Conservation (phyloP, 805 yeast genomes). For the Schwanniomyces occidentalis region DNA sequence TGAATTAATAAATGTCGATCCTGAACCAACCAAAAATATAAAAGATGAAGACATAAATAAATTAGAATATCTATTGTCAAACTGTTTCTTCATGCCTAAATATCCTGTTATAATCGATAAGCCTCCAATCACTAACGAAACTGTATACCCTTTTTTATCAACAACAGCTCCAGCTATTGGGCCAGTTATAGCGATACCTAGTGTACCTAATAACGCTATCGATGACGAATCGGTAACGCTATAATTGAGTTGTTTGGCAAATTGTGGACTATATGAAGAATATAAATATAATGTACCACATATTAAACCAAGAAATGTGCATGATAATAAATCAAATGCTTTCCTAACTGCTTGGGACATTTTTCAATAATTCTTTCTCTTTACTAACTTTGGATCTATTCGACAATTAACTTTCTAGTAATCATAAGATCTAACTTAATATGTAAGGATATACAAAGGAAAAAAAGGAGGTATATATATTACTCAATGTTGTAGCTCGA, state of each 20-base stretch:
- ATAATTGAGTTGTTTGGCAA: constrained; percentile 57
- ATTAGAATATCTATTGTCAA: constrained; percentile 36
- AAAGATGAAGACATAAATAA: constrained; percentile 46
- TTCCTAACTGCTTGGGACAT: constrained; percentile 23
- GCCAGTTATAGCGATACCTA: constrained; percentile 64
- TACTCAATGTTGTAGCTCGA: too few species aligned
- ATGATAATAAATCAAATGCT: constrained; percentile 26
- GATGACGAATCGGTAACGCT: constrained; percentile 62
- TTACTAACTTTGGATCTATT: too few species aligned
- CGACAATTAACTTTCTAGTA: too few species aligned
- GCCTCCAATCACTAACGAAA: constrained; percentile 54
- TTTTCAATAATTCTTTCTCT: too few species aligned
- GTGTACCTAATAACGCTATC: constrained; percentile 66
- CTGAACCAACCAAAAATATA: constrained; percentile 60
- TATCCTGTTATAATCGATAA: constrained; percentile 54
- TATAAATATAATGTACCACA: constrained; percentile 78
- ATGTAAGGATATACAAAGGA: too few species aligned
- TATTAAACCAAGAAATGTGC: constrained; percentile 48
- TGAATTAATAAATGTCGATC: constrained; percentile 65
- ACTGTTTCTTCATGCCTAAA: constrained; percentile 53
- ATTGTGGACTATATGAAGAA: constrained; percentile 77
- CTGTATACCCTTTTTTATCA: constrained; percentile 60
- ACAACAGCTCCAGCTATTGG: constrained; percentile 68
- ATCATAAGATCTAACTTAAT: too few species aligned
- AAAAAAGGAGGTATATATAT: too few species aligned